These are phyloP conservation scores for Vaccinium macrocarpon DNA, from an alignment of 148 eudicot species.

Conservation along the genomic window DNA sequence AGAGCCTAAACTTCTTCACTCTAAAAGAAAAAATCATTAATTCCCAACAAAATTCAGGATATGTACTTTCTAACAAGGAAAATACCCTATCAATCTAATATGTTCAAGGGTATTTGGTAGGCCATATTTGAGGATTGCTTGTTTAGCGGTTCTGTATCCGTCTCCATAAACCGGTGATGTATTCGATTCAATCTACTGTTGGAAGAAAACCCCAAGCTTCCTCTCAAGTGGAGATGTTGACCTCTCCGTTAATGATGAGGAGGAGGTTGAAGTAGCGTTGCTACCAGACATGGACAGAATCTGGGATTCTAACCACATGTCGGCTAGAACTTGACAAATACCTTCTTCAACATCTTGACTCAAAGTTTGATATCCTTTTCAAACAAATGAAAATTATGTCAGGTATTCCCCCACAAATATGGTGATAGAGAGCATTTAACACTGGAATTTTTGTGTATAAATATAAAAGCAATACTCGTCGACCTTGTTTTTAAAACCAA, in stretches of 20 bases:
- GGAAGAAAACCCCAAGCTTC: constrained; percentile 86
- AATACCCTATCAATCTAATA: constrained; percentile 68
- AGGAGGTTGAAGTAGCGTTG: constrained; percentile 35
- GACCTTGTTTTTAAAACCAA: neutral
- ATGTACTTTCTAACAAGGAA: constrained; percentile 50
- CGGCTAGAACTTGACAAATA: constrained; percentile 91
- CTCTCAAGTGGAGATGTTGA: constrained; percentile 78
- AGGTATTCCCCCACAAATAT: neutral
- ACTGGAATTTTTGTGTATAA: neutral
- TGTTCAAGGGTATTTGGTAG: constrained; percentile 84
- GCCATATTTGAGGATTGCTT: constrained; percentile 81
- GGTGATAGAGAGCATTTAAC: neutral
- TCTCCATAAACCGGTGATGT: constrained; percentile 84
- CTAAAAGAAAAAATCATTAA: neutral
- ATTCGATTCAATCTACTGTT: constrained; percentile 86
- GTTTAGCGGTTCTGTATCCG: constrained; percentile 81
- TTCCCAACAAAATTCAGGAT: neutral
- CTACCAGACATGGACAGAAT: constrained; percentile 61
- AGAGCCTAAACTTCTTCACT: neutral
- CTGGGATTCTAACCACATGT: constrained; percentile 94
- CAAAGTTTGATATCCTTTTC: constrained; percentile 56
- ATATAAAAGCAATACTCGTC: neutral
- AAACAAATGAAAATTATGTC: neutral
- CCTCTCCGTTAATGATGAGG: constrained; percentile 48
- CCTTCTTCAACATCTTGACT: constrained; percentile 92